Base-by-base conservation (phyloP, 495 filamentous ascomycete species). In the Neurospora cerealis region DNA sequence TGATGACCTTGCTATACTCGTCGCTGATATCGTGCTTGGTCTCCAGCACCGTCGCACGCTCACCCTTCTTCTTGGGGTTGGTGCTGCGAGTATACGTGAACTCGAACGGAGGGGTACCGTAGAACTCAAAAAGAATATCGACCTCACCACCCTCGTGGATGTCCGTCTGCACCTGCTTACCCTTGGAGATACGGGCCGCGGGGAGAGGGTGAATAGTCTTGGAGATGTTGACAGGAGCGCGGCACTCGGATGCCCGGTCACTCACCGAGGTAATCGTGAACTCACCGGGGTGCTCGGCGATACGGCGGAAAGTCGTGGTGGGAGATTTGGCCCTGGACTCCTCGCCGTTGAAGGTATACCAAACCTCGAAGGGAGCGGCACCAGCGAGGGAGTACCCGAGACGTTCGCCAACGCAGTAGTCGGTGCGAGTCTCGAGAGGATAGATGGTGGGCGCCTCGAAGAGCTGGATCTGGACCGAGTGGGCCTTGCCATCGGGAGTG, bases 131-230 rank as follows among this genome's bases (percentile, higher is more conserved):
- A 54, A 92, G 84, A 73, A 99, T 93, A 80, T 97, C 93, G 19
- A 95, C 93, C 81, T 94, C 91, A 75, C 93, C 92, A 78, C 96
- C 96, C 84, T 98, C 95, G 79, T 98, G 96, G 73, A 99, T 99
- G 78, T 98, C 96, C 38, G 96, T 91, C 62, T 91, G 88, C 13
- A 90, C 89, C 24, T 90, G 87, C 42, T 86, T 87, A 1, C 96
- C 96, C 80, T 93, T 91, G 78, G 90, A 93, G 77, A 99, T 93
- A 74, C 89, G 89, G 41, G 97, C 96, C 75, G 92, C 93, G 6
- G 96, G 96, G 86, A 99, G 91, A 72, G 92, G 89, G 78, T 97
- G 96, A 74, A 99, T 96, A 3, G 88, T 83, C 81, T 94, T 95
- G 40, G 89, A 88, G 38, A 96, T 87, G 60, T 91, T 85, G 41